phyloP scores from a whole-genome alignment of 441 rosid species.

The Metrosideros polymorpha region DNA sequence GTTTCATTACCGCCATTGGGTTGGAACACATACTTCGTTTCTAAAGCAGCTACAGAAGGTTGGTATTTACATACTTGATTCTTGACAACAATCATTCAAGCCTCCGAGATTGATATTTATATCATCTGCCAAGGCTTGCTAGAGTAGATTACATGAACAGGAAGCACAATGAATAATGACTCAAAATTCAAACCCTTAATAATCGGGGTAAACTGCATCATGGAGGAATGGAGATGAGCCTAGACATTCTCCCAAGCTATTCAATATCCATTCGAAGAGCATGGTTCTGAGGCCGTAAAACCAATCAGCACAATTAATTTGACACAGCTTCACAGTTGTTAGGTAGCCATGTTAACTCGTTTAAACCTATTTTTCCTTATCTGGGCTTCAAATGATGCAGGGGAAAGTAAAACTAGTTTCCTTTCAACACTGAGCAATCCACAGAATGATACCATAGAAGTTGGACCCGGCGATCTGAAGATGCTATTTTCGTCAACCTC shows the following conservation, averaged over 20 bases:
- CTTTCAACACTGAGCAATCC: slow-evolving; percentile 16
- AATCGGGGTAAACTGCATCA: not conserved
- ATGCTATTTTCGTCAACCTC: slow-evolving; percentile 55
- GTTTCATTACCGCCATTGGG: slow-evolving; percentile 75
- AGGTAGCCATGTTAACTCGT: not conserved
- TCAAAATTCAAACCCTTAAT: not conserved
- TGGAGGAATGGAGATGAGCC: not conserved
- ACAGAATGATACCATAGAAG: slow-evolving; percentile 34
- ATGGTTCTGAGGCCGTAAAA: not conserved
- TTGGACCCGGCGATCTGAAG: slow-evolving; percentile 74
- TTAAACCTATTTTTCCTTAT: not conserved
- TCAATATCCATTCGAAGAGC: not conserved
- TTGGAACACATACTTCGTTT: slow-evolving; percentile 75
- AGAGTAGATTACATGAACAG: not conserved
- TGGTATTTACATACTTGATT: not conserved
- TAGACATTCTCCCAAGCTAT: not conserved
- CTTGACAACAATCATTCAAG: not conserved
- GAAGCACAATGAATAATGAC: not conserved
- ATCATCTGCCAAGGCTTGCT: not conserved
- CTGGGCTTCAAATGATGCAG: slow-evolving; percentile 18
- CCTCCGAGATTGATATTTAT: not conserved
- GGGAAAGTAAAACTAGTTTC: slow-evolving; percentile 7
- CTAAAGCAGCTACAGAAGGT: slow-evolving; percentile 44
- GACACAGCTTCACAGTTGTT: not conserved
- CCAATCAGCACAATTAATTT: not conserved